Conservation (phyloP, 371 early-diverging fungal species). For the Massospora cicadina region DNA sequence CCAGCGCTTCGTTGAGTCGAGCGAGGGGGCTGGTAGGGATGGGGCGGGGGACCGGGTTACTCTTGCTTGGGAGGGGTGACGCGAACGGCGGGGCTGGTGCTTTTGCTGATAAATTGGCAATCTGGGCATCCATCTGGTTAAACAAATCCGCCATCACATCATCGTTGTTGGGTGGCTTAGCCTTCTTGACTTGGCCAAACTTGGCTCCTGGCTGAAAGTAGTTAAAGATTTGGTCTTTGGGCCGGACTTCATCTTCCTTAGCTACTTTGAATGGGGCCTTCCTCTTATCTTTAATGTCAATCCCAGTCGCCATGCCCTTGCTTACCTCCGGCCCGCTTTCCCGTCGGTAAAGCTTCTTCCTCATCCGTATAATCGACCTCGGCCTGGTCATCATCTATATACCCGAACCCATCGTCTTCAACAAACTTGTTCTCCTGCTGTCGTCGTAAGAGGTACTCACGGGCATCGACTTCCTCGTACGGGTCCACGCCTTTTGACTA, state of each 20-base stretch:
- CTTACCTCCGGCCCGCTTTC: not conserved
- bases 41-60: not conserved
- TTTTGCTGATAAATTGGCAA: not conserved
- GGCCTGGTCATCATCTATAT: constrained; percentile 48
- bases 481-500: constrained; percentile 22
- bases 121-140: not conserved
- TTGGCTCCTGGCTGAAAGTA: not conserved
- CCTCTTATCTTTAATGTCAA: not conserved
- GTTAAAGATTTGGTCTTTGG: not conserved
- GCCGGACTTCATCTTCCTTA: constrained; percentile 2
- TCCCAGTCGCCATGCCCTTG: constrained; percentile 1
- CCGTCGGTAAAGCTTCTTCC: not conserved
- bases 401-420: constrained; percentile 65
- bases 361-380: constrained; percentile 35
- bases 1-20: not conserved
- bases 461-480: constrained; percentile 37
- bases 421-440: constrained; percentile 47
- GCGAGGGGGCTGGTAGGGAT: not conserved
- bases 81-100: not conserved
- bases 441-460: constrained; percentile 21
- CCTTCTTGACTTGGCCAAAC: constrained; percentile 17
- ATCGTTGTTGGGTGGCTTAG: constrained; percentile 5
- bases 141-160: not conserved
- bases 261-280: not conserved
- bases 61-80: not conserved